Evolutionary conservation across 2,329 filamentous ascomycete genomes (phyloP), one percentile per base, ranked within the genome.

Genomic region (Penicillium sp.): DNA sequence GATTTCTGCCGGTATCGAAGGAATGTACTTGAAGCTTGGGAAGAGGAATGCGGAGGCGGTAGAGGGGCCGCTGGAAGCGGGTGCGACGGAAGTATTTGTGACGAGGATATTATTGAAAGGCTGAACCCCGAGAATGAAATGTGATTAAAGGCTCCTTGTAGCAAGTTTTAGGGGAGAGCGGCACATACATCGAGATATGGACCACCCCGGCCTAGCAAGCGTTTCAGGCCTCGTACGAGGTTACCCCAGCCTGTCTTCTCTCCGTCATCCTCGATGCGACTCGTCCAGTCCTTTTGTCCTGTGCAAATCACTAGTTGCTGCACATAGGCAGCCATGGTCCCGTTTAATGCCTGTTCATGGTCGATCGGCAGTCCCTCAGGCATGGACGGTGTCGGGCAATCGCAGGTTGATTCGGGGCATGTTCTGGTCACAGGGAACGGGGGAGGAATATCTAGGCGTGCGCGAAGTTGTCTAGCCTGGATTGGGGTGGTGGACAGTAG

Each of bases 221-320:
- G 47, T 78, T 88, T 92, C 50, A 96, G 68, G 47, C 88, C 84
- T 32, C 85, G 82, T 75, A 81, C 62, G 71, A 79, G 59, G 25
- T 60, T 58, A 6, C 72, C 72, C 72, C 72, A 76, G 12, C 69
- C 71, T 24, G 75, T 66, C 2, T 72, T 66, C 29, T 71, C 66
- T 13, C 85, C 81, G 52, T 95, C 89, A 40, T 95, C 84, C 66
- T 95, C 90, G 54, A 96, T 95, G 49, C 82, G 81, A 63, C 87
- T 91, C 25, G 78, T 76, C 91, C 91, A 96, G 71, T 95, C 88
- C 27, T 78, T 73, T 53, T 83, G 81, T 4, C 89, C 90, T 0
- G 90, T 95, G 54, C 87, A 91, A 12, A 96, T 78, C 8, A 97
- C 71, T 3, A 96, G 80, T 60, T 96, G 90, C 69, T 95, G 86